Conservation (phyloP, 169 alveolate genomes). For the Cryptosporidium xiaoi region DNA sequence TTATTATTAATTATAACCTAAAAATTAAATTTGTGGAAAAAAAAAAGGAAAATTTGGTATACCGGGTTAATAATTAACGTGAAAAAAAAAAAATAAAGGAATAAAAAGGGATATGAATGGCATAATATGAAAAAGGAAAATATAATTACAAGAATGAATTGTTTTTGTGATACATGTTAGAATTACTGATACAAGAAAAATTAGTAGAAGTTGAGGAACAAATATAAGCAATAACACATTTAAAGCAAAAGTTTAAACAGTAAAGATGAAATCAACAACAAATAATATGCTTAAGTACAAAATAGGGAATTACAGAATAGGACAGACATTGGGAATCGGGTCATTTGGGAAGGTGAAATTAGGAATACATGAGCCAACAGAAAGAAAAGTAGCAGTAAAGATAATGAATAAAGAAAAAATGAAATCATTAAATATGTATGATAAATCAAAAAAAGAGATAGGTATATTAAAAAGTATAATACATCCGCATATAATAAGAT, state of each 20-base stretch:
- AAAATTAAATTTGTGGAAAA: no score
- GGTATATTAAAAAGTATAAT: constrained; percentile 83
- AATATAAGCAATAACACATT: no score
- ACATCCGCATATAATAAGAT: constrained; percentile 88
- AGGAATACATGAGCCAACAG: constrained; percentile 70
- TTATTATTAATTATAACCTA: no score
- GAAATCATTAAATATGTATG: constrained; percentile 87
- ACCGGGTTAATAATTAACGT: no score
- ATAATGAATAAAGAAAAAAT: constrained; percentile 89
- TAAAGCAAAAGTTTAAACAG: no score
- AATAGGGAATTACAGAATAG: constrained; percentile 82
- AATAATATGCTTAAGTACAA: constrained; percentile 23
- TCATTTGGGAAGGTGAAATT: constrained; percentile 94
- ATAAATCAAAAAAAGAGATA: constrained; percentile 90
- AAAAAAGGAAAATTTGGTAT: no score
- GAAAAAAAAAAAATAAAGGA: no score
- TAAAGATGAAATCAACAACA: background rate
- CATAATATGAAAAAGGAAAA: no score
- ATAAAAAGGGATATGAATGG: no score
- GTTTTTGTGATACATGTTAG: background rate
- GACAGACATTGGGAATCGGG: constrained; percentile 92
- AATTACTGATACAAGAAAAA: background rate
- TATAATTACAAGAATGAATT: no score
- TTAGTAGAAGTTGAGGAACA: no score
- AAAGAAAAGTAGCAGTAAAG: constrained; percentile 90